Conservation (phyloP, 306 rosid genomes). For the Leucaena leucocephala region DNA sequence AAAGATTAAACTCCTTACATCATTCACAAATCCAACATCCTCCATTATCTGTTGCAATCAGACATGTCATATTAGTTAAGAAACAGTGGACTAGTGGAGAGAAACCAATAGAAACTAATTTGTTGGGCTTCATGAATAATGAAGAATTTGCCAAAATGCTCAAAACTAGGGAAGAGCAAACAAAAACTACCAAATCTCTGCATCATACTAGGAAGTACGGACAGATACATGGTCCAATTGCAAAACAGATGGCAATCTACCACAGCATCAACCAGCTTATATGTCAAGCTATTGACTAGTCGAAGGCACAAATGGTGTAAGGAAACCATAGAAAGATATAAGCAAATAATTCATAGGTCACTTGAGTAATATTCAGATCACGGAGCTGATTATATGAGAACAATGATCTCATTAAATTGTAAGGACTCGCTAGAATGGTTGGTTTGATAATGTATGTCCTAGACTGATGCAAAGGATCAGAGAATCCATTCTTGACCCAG, state of each 20-base stretch:
- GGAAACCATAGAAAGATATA: background rate
- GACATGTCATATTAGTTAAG: slow-evolving; percentile 34
- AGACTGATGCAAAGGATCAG: background rate
- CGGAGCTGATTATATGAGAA: background rate
- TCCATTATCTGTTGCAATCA: slow-evolving; percentile 74
- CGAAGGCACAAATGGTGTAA: background rate
- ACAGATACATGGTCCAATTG: background rate
- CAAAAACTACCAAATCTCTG: background rate
- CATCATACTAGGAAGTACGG: slow-evolving; percentile 1
- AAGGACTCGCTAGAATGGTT: background rate
- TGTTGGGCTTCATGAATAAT: slow-evolving; percentile 15
- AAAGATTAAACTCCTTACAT: slow-evolving; percentile 70
- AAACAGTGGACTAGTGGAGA: background rate
- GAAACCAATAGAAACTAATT: background rate
- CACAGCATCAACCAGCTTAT: no score
- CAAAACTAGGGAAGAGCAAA: slow-evolving; percentile 8
- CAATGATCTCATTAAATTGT: background rate
- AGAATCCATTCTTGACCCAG: slow-evolving; percentile 9
- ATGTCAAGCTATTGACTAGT: no score
- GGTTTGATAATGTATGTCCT: background rate
- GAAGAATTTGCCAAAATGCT: slow-evolving; percentile 13
- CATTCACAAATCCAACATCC: slow-evolving; percentile 70
- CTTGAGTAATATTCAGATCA: background rate
- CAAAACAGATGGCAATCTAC: no score
- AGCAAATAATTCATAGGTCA: background rate